A percentile compares a stretch with the other conserved stretches of the same genome.
Evolutionary conservation across 257 asterid genomes (phyloP).

Genomic region (Salvia miltiorrhiza): DNA sequence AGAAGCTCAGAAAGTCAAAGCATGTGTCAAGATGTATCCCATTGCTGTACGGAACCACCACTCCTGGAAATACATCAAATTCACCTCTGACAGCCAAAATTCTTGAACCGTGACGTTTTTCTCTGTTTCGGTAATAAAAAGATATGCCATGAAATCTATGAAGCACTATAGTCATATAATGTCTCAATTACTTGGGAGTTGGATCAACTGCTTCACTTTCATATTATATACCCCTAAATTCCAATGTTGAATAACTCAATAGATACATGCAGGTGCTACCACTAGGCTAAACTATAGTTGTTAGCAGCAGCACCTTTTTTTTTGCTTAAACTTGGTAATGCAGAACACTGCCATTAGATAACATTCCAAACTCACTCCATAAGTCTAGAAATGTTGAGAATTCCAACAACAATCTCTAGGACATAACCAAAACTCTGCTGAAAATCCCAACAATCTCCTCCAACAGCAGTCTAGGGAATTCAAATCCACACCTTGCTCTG

Average conservation of each 20-base stretch:
- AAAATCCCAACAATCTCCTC: neutral
- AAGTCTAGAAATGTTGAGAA: neutral
- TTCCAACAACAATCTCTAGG: neutral
- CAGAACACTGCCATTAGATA: neutral
- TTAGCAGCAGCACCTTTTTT: neutral
- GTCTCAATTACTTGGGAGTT: neutral
- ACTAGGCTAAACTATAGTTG: neutral
- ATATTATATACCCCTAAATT: neutral
- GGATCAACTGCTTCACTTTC: neutral
- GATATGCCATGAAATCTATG: neutral
- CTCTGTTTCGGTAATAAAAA: neutral
- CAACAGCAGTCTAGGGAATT: neutral
- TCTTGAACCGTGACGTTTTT: neutral
- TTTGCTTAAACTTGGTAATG: neutral
- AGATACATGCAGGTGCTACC: neutral
- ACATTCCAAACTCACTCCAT: neutral
- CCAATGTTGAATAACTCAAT: neutral
- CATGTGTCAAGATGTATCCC: neutral
- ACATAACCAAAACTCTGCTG: neutral
- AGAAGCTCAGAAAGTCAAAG: neutral
- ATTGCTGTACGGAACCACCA: neutral
- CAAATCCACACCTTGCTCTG: no score
- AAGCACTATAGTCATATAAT: neutral
- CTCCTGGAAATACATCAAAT: neutral
- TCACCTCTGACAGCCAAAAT: neutral